These are phyloP conservation scores for Talaromyces albobiverticillius DNA, from an alignment of 2,329 filamentous ascomycete species.

Conservation along the genomic window DNA sequence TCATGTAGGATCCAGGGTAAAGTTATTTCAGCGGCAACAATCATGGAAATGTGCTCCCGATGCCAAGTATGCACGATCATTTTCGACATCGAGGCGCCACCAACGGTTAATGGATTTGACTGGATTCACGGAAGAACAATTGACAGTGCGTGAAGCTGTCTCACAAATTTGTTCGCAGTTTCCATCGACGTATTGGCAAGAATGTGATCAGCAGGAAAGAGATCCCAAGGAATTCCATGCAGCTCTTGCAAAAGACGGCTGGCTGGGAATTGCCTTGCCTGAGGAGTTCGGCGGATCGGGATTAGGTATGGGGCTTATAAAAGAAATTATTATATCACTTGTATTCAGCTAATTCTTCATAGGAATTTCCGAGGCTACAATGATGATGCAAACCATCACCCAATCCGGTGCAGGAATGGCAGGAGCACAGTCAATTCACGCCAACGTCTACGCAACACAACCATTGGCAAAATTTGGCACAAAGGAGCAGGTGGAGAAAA, in stretches of 20 bases:
- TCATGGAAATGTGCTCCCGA: neutral
- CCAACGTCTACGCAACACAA: slow-evolving; percentile 61
- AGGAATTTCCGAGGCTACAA: slow-evolving; percentile 74
- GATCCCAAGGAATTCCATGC: slow-evolving; percentile 76
- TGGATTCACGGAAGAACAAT: slow-evolving; percentile 69
- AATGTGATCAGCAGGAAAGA: slow-evolving; percentile 65
- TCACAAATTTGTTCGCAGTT: slow-evolving; percentile 67
- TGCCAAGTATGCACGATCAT: neutral
- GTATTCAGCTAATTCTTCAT: neutral
- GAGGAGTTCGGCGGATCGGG: slow-evolving; percentile 72
- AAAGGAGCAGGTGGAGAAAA: slow-evolving; percentile 59
- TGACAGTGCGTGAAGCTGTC: slow-evolving; percentile 70
- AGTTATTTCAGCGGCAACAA: neutral
- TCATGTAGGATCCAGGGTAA: neutral
- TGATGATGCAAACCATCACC: slow-evolving; percentile 82
- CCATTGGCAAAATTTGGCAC: slow-evolving; percentile 71
- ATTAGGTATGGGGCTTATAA: slow-evolving; percentile 34
- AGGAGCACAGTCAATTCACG: slow-evolving; percentile 57
- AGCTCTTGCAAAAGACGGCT: slow-evolving; percentile 70
- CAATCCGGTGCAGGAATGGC: slow-evolving; percentile 79
- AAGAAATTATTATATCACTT: neutral
- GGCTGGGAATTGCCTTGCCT: slow-evolving; percentile 77
- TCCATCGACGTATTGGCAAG: slow-evolving; percentile 69
- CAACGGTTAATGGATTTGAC: slow-evolving; percentile 65
- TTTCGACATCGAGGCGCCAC: slow-evolving; percentile 4